Percentiles rank a stretch among this genome's conserved stretches.
phyloP scores from a whole-genome alignment of 1,139 yeast genomes.

The Protomyces macrosporus region DNA sequence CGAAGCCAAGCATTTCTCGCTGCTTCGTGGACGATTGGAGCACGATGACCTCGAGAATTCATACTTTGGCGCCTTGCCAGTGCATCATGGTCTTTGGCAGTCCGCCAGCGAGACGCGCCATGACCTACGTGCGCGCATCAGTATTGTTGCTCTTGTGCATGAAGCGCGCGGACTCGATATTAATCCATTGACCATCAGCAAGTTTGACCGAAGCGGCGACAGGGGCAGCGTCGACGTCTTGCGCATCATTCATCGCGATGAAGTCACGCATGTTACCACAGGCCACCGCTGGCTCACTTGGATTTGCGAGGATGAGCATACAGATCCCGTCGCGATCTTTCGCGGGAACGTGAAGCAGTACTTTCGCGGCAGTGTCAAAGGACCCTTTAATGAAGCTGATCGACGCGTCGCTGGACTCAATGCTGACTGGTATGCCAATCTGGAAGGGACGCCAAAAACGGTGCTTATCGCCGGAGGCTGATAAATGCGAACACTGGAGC shows the following conservation, averaged over 20 bases:
- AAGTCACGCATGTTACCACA: conserved; percentile 17
- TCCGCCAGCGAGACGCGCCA: conserved; percentile 10
- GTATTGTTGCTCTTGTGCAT: conserved; percentile 19
- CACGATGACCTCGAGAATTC: conserved; percentile 5
- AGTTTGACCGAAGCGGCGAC: conserved; percentile 21
- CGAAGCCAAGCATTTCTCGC: conserved; percentile 24
- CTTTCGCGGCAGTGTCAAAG: conserved; percentile 20
- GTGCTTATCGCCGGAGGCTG: conserved; percentile 9
- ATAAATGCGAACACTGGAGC: too few species aligned
- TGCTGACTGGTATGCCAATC: conserved; percentile 1
- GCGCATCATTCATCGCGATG: conserved; percentile 19
- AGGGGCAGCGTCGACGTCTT: conserved; percentile 3
- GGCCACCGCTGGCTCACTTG: conserved; percentile 20
- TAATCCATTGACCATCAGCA: conserved; percentile 20
- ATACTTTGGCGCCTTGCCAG: conserved; percentile 16
- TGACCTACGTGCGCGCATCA: conserved; percentile 18
- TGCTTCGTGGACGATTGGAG: conserved; percentile 16
- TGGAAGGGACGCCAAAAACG: conserved; percentile 12
- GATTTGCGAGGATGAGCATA: conserved; percentile 14
- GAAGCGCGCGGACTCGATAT: conserved; percentile 22
- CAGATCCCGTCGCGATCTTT: conserved; percentile 11
- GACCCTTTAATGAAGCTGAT: conserved; percentile 11
- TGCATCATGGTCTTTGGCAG: conserved; percentile 19
- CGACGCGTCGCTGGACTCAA: conserved; percentile 4
- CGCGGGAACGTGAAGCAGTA: conserved; percentile 9